Evolutionary conservation across 2,329 filamentous ascomycete genomes (phyloP).

Genomic region (Aspergillus nomiae): DNA sequence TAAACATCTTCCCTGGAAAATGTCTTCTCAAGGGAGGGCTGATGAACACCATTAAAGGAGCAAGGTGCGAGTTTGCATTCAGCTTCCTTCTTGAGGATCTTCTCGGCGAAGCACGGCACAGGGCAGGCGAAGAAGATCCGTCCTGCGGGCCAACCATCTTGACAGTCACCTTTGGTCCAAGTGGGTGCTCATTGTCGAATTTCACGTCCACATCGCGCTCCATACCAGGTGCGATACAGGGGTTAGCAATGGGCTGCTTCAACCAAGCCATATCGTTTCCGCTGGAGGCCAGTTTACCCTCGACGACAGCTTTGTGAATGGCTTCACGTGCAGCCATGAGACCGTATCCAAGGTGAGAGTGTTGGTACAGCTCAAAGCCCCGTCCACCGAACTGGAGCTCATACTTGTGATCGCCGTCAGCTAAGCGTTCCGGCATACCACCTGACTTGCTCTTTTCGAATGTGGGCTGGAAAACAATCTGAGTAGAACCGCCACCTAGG

Average conservation of each 20-base stretch:
- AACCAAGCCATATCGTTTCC: slow-evolving; percentile 69
- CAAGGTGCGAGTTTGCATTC: slow-evolving; percentile 84
- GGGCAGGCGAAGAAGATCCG: slow-evolving; percentile 65
- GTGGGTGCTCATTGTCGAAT: slow-evolving; percentile 65
- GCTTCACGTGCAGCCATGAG: slow-evolving; percentile 92
- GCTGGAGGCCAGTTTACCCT: slow-evolving; percentile 67
- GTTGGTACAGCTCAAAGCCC: slow-evolving; percentile 91
- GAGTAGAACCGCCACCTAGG: slow-evolving; percentile 92
- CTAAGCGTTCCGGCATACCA: slow-evolving; percentile 82
- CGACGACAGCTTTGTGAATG: slow-evolving; percentile 74
- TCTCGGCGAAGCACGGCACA: slow-evolving; percentile 89
- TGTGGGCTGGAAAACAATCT: slow-evolving; percentile 97
- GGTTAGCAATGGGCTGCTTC: slow-evolving; percentile 72
- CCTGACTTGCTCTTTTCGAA: slow-evolving; percentile 73
- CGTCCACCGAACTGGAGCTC: slow-evolving; percentile 85
- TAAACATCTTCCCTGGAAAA: slow-evolving; percentile 90
- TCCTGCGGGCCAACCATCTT: slow-evolving; percentile 85
- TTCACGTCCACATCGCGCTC: slow-evolving; percentile 71
- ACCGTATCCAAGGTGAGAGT: slow-evolving; percentile 95
- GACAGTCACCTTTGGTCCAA: slow-evolving; percentile 67
- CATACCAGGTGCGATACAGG: slow-evolving; percentile 83
- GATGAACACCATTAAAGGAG: slow-evolving; percentile 97
- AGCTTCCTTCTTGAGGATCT: slow-evolving; percentile 83
- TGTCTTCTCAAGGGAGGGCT: slow-evolving; percentile 88
- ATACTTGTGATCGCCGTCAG: slow-evolving; percentile 95